Conservation (phyloP, 1,139 yeast genomes). For the Meyerozyma carpophila region DNA sequence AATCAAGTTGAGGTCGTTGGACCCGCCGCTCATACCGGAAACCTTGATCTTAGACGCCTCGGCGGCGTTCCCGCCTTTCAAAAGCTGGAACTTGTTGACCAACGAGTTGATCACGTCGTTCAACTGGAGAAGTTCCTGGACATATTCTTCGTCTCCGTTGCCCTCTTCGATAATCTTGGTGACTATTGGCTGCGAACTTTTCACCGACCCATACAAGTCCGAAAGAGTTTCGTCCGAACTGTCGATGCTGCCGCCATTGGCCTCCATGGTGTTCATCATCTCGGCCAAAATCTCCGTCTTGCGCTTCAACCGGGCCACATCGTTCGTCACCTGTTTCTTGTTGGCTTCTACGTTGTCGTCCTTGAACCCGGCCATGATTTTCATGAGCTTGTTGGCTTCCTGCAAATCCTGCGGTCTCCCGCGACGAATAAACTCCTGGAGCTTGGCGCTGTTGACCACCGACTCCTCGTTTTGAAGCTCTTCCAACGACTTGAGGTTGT, state of each 20-base stretch:
- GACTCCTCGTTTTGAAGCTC: conserved; percentile 92
- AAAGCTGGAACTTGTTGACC: conserved; percentile 58
- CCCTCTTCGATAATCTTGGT: conserved; percentile 79
- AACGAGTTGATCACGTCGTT: conserved; percentile 76
- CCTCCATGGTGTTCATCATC: conserved; percentile 63
- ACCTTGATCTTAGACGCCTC: conserved; percentile 57
- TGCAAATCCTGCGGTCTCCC: conserved; percentile 94
- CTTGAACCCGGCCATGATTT: conserved; percentile 95
- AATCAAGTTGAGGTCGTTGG: conserved; percentile 54
- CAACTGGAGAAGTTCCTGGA: conserved; percentile 58
- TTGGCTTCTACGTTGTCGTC: conserved; percentile 69
- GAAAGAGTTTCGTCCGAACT: conserved; percentile 64
- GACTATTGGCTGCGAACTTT: conserved; percentile 82
- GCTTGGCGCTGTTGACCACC: conserved; percentile 87
- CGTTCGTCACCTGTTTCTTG: conserved; percentile 76
- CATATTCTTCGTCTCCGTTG: conserved; percentile 55
- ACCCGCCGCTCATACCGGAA: conserved; percentile 18
- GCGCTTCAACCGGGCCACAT: conserved; percentile 76
- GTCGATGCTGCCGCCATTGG: conserved; percentile 41
- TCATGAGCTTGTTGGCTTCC: conserved; percentile 95
- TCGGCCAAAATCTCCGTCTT: conserved; percentile 89
- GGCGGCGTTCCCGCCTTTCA: conserved; percentile 59
- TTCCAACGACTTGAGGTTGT: conserved; percentile 79
- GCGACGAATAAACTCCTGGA: conserved; percentile 90
- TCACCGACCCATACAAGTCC: conserved; percentile 75